These are phyloP conservation scores for Coffea humblotiana DNA, from an alignment of 305 asterid genomes.

Conservation along the genomic window DNA sequence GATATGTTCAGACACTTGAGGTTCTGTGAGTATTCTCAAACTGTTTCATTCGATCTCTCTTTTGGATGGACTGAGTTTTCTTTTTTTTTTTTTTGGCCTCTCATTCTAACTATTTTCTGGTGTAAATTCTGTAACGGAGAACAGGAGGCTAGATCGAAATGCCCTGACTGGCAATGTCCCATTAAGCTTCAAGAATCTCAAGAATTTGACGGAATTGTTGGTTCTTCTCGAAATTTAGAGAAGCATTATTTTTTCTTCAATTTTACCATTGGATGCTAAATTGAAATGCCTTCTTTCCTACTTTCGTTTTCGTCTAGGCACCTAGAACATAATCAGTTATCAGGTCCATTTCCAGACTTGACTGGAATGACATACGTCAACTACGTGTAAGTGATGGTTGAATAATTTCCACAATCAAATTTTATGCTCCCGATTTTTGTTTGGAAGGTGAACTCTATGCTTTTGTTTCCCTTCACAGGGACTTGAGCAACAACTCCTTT, in stretches of 20 bases:
- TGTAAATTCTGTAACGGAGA: slow-evolving; percentile 28
- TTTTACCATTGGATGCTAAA: neutral
- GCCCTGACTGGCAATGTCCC: neutral
- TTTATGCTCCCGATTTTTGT: neutral
- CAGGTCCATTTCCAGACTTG: slow-evolving; percentile 75
- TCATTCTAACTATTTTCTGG: no score
- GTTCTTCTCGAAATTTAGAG: neutral
- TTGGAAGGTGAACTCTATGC: neutral
- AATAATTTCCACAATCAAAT: neutral
- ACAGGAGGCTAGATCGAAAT: neutral
- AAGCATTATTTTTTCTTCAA: neutral
- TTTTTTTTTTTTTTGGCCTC: no score
- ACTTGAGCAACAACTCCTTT: slow-evolving; percentile 25
- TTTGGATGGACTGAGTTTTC: no score
- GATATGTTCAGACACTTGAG: slow-evolving; percentile 67
- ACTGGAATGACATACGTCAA: slow-evolving; percentile 76
- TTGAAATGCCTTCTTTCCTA: neutral
- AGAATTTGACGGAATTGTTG: neutral
- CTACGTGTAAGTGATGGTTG: slow-evolving; percentile 58
- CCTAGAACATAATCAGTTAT: slow-evolving; percentile 71
- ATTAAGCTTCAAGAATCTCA: neutral
- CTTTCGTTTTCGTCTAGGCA: slow-evolving; percentile 46
- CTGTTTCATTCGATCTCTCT: no score
- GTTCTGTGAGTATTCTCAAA: slow-evolving; percentile 64
- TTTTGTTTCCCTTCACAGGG: slow-evolving; percentile 46